These are phyloP conservation scores for Colletotrichum orbiculare DNA, from an alignment of 2,329 filamentous ascomycete species.

Conservation along the genomic window DNA sequence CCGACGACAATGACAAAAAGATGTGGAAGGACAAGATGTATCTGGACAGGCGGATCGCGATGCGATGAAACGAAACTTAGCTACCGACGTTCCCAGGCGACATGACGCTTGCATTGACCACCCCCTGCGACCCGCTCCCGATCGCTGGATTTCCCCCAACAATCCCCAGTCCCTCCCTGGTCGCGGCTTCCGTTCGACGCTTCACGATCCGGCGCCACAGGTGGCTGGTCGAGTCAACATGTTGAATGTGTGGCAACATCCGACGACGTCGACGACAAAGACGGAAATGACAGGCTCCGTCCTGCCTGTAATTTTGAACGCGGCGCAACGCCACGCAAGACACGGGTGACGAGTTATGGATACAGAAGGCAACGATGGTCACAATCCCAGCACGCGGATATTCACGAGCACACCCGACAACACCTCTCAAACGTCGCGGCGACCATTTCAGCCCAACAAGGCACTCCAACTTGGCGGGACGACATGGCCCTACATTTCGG, in stretches of 20 bases:
- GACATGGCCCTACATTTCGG: too few species aligned
- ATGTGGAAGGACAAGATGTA: neutral
- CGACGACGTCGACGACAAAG: too few species aligned
- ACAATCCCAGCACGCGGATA: too few species aligned
- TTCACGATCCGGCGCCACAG: conserved; percentile 32
- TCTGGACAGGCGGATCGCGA: conserved; percentile 27
- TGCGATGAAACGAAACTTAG: conserved; percentile 36
- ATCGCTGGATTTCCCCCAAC: neutral
- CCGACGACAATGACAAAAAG: neutral
- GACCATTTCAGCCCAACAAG: too few species aligned
- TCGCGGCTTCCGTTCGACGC: neutral
- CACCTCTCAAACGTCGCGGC: too few species aligned
- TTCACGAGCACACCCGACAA: too few species aligned
- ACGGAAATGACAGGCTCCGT: neutral
- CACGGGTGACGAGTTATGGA: too few species aligned
- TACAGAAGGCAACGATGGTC: too few species aligned
- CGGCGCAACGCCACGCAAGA: neutral
- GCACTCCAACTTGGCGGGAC: too few species aligned
- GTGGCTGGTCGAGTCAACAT: conserved; percentile 14
- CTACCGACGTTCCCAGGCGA: conserved; percentile 28
- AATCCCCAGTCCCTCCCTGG: conserved; percentile 16
- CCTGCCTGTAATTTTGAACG: neutral
- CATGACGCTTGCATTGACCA: conserved; percentile 35
- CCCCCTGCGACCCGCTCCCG: conserved; percentile 12
- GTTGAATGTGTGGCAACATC: neutral